These are phyloP conservation scores for Globisporangium parvum DNA, from an alignment of 352 stramenopile species.

Conservation along the genomic window DNA sequence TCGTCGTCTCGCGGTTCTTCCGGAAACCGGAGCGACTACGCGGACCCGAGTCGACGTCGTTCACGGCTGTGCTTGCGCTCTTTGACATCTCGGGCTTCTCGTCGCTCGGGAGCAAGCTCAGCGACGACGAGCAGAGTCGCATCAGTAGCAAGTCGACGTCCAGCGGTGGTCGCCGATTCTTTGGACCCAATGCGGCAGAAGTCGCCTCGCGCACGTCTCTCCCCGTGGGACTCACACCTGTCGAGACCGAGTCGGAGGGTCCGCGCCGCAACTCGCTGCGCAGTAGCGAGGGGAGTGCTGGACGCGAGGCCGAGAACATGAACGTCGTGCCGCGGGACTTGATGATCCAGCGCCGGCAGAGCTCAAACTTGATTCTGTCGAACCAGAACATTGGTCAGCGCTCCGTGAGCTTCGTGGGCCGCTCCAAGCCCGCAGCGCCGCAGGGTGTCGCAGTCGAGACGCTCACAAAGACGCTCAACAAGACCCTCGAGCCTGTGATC, in stretches of 20 bases:
- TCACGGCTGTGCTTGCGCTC: conserved; percentile 62
- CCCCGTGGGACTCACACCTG: neutral
- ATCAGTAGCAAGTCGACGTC: conserved; percentile 19
- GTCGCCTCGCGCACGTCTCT: neutral
- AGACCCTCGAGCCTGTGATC: conserved; percentile 73
- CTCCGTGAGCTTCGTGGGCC: conserved; percentile 40
- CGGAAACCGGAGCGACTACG: conserved; percentile 36
- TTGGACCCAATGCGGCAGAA: neutral
- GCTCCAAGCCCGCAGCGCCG: conserved; percentile 36
- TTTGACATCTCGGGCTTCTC: conserved; percentile 88
- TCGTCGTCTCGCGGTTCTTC: conserved; percentile 61
- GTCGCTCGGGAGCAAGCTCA: conserved; percentile 67
- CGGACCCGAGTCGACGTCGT: conserved; percentile 38
- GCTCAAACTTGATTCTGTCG: conserved; percentile 8
- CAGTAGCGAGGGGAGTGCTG: conserved; percentile 4
- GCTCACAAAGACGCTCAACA: conserved; percentile 70
- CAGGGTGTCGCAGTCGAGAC: conserved; percentile 68
- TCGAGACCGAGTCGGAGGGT: neutral
- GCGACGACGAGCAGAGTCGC: conserved; percentile 45
- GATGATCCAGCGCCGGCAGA: conserved; percentile 4
- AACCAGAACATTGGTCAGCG: conserved; percentile 14
- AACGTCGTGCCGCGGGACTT: conserved; percentile 17
- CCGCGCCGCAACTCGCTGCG: conserved; percentile 3
- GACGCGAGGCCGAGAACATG: conserved; percentile 11
- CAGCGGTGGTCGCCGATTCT: neutral